Conservation (phyloP, 2,329 filamentous ascomycete genomes). For the Alternaria burnsii region DNA sequence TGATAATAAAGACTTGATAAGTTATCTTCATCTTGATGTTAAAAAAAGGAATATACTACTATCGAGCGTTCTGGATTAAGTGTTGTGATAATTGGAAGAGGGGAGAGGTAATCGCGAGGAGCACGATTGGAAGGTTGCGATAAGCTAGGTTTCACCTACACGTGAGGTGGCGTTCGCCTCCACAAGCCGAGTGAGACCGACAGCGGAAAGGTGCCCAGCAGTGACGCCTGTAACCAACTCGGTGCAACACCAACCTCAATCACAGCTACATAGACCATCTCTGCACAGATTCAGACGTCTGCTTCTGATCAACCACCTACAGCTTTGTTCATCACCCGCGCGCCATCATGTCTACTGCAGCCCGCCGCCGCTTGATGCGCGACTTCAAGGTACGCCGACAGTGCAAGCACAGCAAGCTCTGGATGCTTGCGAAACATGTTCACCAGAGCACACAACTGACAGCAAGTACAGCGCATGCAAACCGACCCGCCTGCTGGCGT, state of each 20-base stretch:
- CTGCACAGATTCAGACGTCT: not conserved
- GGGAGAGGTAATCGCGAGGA: not conserved
- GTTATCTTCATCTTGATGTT: not conserved
- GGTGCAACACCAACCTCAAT: slow-evolving; percentile 9
- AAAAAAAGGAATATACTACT: not conserved
- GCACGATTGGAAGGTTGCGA: slow-evolving; percentile 5
- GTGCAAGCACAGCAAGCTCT: slow-evolving; percentile 10
- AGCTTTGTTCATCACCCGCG: not conserved
- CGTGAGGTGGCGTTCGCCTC: slow-evolving; percentile 27
- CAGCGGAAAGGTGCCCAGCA: too few relatives aligned
- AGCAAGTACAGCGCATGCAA: slow-evolving; percentile 83
- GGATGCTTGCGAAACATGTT: not conserved
- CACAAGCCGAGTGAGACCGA: slow-evolving; percentile 11
- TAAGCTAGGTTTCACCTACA: slow-evolving; percentile 16
- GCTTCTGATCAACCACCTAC: not conserved
- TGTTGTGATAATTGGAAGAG: not conserved
- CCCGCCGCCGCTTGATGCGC: slow-evolving; percentile 95
- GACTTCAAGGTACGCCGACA: slow-evolving; percentile 87
- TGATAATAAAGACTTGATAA: not conserved
- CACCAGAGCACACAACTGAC: slow-evolving; percentile 18
- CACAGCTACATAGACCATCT: slow-evolving; percentile 5
- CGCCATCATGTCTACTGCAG: slow-evolving; percentile 81
- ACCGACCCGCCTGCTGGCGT: slow-evolving; percentile 97
- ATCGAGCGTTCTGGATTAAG: not conserved
- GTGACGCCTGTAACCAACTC: slow-evolving; percentile 13